phyloP scores from a whole-genome alignment of 2,329 filamentous ascomycete genomes.

The Furcasterigmium sp. region DNA sequence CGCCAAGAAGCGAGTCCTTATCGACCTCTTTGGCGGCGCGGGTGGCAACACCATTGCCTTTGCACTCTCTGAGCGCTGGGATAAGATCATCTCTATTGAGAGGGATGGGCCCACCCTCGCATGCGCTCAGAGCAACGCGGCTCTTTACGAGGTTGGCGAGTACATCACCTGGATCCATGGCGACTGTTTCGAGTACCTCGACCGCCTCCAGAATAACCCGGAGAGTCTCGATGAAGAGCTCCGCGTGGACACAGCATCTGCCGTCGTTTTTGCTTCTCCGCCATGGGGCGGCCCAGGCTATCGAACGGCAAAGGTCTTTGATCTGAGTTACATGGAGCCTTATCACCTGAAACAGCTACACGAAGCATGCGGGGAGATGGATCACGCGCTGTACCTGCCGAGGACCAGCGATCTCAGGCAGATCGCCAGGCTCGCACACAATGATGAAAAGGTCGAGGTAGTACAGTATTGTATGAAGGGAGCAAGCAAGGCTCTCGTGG shows the following conservation, averaged over 20 bases:
- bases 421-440: constrained; percentile 54
- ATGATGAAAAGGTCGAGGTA: constrained; percentile 58
- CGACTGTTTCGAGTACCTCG: constrained; percentile 75
- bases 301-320: constrained; percentile 63
- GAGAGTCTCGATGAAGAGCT: constrained; percentile 31
- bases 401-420: constrained; percentile 79
- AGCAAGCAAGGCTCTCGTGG: constrained; percentile 77
- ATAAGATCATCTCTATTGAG: constrained; percentile 83
- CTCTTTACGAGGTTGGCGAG: constrained; percentile 70
- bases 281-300: constrained; percentile 58
- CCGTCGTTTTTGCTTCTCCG: constrained; percentile 52
- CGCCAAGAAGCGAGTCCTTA: constrained; percentile 57
- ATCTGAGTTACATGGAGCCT: constrained; percentile 81
- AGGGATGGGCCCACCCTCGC: constrained; percentile 72
- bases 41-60: constrained; percentile 97
- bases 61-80: constrained; percentile 73
- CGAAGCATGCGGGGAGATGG: constrained; percentile 52
- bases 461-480: constrained; percentile 90
- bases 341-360: constrained; percentile 67
- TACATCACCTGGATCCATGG: constrained; percentile 80
- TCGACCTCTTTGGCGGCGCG: constrained; percentile 87
- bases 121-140: constrained; percentile 89
- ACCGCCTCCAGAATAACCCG: constrained; percentile 31
- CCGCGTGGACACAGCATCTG: constrained; percentile 31
- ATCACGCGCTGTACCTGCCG: constrained; percentile 75